A percentile compares a stretch with the other conserved stretches of the same genome.
Evolutionary conservation across 495 filamentous ascomycete species (phyloP).

Genomic region (Aspergillus sparsus): DNA sequence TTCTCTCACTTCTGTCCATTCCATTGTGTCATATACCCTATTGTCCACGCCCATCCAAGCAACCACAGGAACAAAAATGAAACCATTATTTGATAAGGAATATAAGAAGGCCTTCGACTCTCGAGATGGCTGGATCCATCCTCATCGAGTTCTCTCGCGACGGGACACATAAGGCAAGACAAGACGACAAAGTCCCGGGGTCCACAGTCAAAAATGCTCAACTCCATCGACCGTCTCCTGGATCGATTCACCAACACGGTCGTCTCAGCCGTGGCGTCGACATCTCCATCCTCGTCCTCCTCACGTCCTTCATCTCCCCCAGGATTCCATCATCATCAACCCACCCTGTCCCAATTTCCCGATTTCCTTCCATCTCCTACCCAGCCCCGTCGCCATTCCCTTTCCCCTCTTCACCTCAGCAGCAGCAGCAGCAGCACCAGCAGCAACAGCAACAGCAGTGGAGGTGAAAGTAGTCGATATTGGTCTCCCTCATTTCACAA

Average conservation of each 20-base stretch:
- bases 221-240: conserved; percentile 2
- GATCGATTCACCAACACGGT: conserved; percentile 7
- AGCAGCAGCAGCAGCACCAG: too few species aligned
- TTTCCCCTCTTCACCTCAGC: not conserved
- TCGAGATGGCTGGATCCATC: too few species aligned
- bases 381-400: not conserved
- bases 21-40: not conserved
- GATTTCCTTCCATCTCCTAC: not conserved
- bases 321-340: not conserved
- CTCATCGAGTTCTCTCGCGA: too few species aligned
- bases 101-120: too few species aligned
- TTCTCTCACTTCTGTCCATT: not conserved
- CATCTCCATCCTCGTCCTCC: not conserved
- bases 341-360: not conserved
- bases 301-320: not conserved
- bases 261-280: conserved; percentile 1
- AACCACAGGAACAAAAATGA: too few species aligned
- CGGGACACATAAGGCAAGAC: too few species aligned
- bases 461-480: too few species aligned
- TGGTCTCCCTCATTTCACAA: not conserved
- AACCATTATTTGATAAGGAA: too few species aligned
- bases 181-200: too few species aligned
- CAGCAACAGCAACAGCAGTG: too few species aligned
- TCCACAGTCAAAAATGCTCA: not conserved
- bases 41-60: too few species aligned